Conservation (phyloP, 1,284 basidiomycete species). For the Coriolopsis trogii region DNA sequence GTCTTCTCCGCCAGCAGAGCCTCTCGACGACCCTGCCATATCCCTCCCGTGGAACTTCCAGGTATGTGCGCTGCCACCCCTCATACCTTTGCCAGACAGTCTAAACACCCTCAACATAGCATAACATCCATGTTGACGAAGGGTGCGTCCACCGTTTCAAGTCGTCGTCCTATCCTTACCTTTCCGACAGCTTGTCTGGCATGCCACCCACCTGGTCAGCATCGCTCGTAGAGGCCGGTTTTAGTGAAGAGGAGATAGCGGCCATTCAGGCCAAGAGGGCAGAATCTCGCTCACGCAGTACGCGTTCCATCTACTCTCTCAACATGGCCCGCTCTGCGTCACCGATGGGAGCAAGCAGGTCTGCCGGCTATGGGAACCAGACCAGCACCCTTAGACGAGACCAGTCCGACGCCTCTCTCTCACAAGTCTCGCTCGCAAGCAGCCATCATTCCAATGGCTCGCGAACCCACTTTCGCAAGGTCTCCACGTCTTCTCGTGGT, state of each 20-base stretch:
- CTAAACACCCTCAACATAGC: too few relatives aligned
- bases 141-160: conserved; percentile 44
- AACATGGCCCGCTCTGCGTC: conserved; percentile 23
- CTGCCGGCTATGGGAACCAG: conserved; percentile 11
- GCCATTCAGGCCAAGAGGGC: conserved; percentile 57
- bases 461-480: conserved; percentile 24
- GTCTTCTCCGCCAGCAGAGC: conserved; percentile 36
- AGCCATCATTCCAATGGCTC: conserved; percentile 20
- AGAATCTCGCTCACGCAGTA: conserved; percentile 38
- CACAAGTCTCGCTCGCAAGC: conserved; percentile 27
- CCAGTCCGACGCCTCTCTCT: conserved; percentile 24
- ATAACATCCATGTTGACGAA: conserved; percentile 81
- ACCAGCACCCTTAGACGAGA: conserved; percentile 24
- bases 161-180: conserved; percentile 8
- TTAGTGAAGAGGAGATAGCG: conserved; percentile 67
- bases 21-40: conserved; percentile 60
- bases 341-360: conserved; percentile 19
- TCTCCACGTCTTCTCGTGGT: conserved; percentile 23
- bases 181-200: conserved; percentile 54
- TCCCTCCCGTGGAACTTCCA: conserved; percentile 77
- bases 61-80: too few relatives aligned
- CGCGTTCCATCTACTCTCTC: conserved; percentile 31
- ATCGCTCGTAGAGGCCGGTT: conserved; percentile 60
- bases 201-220: conserved; percentile 74
- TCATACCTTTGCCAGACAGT: too few relatives aligned